Evolutionary conservation across 2,329 filamentous ascomycete genomes (phyloP), one percentile per base, ranked within the genome.

Genomic region (Verticillium isaacii): DNA sequence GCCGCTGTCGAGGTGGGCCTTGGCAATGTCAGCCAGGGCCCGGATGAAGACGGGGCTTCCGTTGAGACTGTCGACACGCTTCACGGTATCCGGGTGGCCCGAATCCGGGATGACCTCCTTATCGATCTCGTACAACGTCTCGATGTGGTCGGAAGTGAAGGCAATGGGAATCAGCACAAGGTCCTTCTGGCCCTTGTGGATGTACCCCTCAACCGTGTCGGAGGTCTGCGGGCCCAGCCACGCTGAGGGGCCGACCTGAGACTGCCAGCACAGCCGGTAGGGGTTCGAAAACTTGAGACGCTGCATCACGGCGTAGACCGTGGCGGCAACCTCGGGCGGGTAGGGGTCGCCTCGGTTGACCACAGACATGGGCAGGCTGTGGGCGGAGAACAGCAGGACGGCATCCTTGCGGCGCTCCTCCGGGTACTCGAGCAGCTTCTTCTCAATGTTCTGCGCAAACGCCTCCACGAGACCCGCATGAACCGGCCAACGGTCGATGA

Each of bases 121-220:
- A 74, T 99, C 95, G 59, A 99, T 80, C 75, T 99, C 95, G 73
- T 89, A 98, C 1, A 99, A 81, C 0, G 95, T 99, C 78, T 99
- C 95, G 68, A 99, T 99, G 73, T 99, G 95, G 71, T 99, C 95
- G n/a, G 92, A 96, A 0, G 95, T 99, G 74, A 99, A 99, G 6
- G 95, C 95, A 66, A 99, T 96, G 0, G 95, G 95, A 61, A 99
- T 92, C 7, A 99, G 82, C 1, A 97, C 82, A 60, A 99, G 82
- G 72, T 99, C 93, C 61, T 89, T 96, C 71, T 97, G 91, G 1
- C 94, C 95, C 76, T 95, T 93, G 72, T 90, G 87, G 67, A 98
- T 88, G 72, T 97, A 96, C 63, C 92, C 85, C 72, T 93, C 88
- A 12, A 99, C 95, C 0, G 93, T 94, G 67, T 89, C 87, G 63